Evolutionary conservation across 2,329 filamentous ascomycete species (phyloP).

Genomic region (Paraphaeosphaeria minitans): DNA sequence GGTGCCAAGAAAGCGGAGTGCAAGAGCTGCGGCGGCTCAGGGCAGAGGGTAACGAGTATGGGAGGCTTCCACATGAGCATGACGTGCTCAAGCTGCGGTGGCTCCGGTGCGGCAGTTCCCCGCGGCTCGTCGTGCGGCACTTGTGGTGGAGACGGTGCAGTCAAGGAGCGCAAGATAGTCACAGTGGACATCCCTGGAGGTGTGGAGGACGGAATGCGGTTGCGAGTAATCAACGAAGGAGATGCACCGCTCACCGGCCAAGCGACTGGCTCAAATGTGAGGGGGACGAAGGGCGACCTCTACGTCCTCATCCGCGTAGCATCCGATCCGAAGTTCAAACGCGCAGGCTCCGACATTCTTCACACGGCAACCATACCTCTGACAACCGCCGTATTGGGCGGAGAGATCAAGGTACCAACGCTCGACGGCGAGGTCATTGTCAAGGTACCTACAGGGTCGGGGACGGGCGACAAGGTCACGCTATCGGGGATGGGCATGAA

Average conservation of each 20-base stretch:
- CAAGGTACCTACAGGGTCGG: constrained; percentile 88
- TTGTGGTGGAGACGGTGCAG: constrained; percentile 82
- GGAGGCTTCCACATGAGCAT: constrained; percentile 96
- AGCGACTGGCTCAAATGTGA: constrained; percentile 64
- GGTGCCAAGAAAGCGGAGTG: constrained; percentile 77
- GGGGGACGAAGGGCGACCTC: constrained; percentile 80
- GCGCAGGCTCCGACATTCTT: constrained; percentile 85
- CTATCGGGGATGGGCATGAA: constrained; percentile 93
- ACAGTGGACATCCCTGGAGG: constrained; percentile 91
- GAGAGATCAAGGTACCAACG: constrained; percentile 87
- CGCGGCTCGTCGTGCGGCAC: constrained; percentile 78
- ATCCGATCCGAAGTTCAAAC: constrained; percentile 87
- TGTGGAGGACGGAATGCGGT: constrained; percentile 94
- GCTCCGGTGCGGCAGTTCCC: constrained; percentile 76
- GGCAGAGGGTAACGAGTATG: constrained; percentile 85
- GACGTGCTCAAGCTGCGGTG: constrained; percentile 81
- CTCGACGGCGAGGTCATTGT: constrained; percentile 89
- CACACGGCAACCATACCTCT: constrained; percentile 91
- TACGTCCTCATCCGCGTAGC: constrained; percentile 90
- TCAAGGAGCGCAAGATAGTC: constrained; percentile 81
- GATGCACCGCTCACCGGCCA: constrained; percentile 82
- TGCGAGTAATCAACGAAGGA: constrained; percentile 83
- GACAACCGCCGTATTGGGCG: constrained; percentile 90
- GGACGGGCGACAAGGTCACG: constrained; percentile 89
- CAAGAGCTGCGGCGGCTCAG: constrained; percentile 81